Evolutionary conservation across 2,329 filamentous ascomycete genomes (phyloP), one percentile per base, ranked within the genome.

Genomic region (Cladophialophora immunda): DNA sequence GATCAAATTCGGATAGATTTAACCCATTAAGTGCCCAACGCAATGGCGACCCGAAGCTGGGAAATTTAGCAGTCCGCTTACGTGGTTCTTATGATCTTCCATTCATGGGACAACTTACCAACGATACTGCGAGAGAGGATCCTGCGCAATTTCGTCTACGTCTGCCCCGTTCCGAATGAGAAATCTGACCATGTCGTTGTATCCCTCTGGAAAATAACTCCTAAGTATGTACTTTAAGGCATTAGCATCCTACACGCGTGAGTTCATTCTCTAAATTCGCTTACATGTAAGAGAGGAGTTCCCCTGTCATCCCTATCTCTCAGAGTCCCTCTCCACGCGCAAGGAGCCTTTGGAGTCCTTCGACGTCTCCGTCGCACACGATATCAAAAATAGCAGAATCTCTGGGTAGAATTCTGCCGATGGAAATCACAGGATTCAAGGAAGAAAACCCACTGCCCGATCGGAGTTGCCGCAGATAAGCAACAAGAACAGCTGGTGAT

Each of bases 281-380:
- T 55, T 32, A 55, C 25, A 32, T 55, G 27, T 55, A 55, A 34
- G 11, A 55, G 25, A 30, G 52, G 17, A 30, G 27, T 34, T 19
- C 52, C 52, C 52, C 27, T 30, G 52, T 11, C 4, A 34, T 55
- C 27, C 25, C 52, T 55, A n/a, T 55, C 52, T 55, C 52, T 55
- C 2, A 55, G 11, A 34, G 52, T 8, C 15, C 52, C 30, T 55
- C 52, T 55, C 52, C 30, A n/a, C 25, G 27, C 9, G 27, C 52
- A 55, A 55, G 52, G 15, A 55, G 22, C 52, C 52, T 55, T 27
- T 27, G 27, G 4, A 55, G 30, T 34, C 17, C 52, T 11, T 55
- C 52, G n/a, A 55, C 22, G 22, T 55, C 22, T 5, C 52, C 52
- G 3, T 32, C 2, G n/a, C 4, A 4, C 52, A 55, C 25, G 11